Base-by-base conservation (phyloP, 352 stramenopile genomes). In the Saprolegnia diclina region DNA sequence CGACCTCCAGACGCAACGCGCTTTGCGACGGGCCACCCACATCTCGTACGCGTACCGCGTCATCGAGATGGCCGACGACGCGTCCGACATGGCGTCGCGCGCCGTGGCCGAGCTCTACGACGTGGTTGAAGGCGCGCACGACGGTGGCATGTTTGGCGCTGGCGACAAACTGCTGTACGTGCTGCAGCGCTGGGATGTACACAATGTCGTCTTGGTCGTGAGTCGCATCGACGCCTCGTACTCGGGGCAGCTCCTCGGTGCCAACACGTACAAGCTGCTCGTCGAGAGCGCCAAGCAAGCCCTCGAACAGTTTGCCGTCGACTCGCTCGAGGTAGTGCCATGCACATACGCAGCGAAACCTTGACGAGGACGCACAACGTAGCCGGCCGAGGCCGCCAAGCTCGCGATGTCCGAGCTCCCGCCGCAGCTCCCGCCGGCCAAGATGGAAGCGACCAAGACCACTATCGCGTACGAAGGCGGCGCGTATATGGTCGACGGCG, bases 171-270 rank as follows among this genome's bases (percentile, higher is more conserved):
- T 95, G 61, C 70, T 95, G 48, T 83, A 94, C 55, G 52, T 94
- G n/a, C 73, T 95, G 55, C 80, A 89, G 68, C 79, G 81, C 50
- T 94, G 88, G 88, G 79, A 94, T 48, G 81, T 94, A 9, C 77
- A 81, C 52, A 91, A 90, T 65, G 74, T 91, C 4, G 63, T 87
- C 54, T 62, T 95, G 0, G 65, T 92, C 10, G 80, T 94, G 13
- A 83, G 77, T 10, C 72, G 85, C 1, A 72, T 79, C 38, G 85
- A 94, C 26, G 77, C 76, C n/a, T 89, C 81, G 62, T 71, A 92
- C 19, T 85, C 77, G 55, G 79, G 79, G 0, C 80, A 80, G 1
- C 73, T 92, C 9, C 83, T 89, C 16, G 83, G 81, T 29, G 71
- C 77, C 4, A 79, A 93, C 46, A 66, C 87, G 13, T 94, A 81